A percentile compares a stretch with the other conserved stretches of the same genome.
Evolutionary conservation across 2,329 filamentous ascomycete genomes (phyloP).

Genomic region (Teratosphaeria viscida): DNA sequence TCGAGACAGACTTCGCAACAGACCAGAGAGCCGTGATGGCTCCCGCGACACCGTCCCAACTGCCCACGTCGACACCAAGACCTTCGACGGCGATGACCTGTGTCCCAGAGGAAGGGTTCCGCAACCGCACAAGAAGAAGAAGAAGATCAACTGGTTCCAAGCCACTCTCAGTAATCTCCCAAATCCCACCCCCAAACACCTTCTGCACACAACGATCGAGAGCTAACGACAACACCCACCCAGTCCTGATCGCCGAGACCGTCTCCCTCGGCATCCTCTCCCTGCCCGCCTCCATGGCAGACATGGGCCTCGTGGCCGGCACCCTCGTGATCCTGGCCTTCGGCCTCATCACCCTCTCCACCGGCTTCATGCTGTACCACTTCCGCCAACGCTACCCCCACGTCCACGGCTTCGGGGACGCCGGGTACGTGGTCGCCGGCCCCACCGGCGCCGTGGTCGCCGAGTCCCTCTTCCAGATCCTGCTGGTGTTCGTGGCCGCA

Average conservation of each 20-base stretch:
- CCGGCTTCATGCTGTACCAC: conserved; percentile 49
- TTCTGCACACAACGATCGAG: too few species aligned
- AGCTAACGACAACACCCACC: not conserved
- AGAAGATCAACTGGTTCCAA: not conserved
- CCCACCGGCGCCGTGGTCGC: conserved; percentile 53
- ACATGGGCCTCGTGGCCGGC: conserved; percentile 44
- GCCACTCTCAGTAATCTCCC: not conserved
- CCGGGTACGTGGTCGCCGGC: conserved; percentile 52
- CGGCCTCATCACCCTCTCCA: conserved; percentile 49
- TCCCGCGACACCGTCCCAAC: not conserved
- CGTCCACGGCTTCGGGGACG: conserved; percentile 52
- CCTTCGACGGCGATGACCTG: not conserved
- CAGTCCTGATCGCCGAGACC: conserved; percentile 48
- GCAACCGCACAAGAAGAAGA: not conserved
- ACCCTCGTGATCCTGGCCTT: conserved; percentile 45
- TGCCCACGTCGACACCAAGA: not conserved
- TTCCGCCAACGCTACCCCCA: conserved; percentile 46
- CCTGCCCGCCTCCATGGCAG: conserved; percentile 43
- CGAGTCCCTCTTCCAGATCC: conserved; percentile 51
- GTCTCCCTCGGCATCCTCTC: conserved; percentile 48
- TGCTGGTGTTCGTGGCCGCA: conserved; percentile 58
- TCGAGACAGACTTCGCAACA: not conserved
- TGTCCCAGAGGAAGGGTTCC: not conserved
- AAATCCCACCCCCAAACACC: too few species aligned
- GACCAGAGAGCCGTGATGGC: not conserved